Evolutionary conservation across 2,329 filamentous ascomycete genomes (phyloP), one percentile per base, ranked within the genome.

Genomic region (Colletotrichum gloeosporioides): DNA sequence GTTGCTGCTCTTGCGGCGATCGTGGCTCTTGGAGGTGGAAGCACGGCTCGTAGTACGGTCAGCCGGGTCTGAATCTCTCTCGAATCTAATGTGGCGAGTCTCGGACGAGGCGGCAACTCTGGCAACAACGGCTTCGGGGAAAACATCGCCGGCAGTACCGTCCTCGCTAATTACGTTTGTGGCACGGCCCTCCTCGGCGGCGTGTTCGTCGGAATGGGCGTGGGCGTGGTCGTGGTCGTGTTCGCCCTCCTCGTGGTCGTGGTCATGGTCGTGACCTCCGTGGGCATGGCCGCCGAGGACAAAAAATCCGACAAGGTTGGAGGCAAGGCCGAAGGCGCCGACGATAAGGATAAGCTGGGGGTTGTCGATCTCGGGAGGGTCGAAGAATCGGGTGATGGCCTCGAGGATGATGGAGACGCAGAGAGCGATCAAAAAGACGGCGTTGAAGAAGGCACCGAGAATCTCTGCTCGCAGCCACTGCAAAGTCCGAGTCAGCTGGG

Each of bases 391-490:
- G 81, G 96, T 95, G 77, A 98, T 91, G 18, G 97, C 97, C 86
- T 99, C 97, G 81, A 99, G 93, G 82, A 99, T 95, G 85, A 99
- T 99, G 67, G 96, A 98, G 73, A 99, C 90, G 87, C 97, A 99
- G 10, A 99, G 91, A 9, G 97, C 97, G 82, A 99, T 97, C 61
- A 99, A 90, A 88, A 99, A 99, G 62, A 99, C 96, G 79, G 97
- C 97, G 82, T 99, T 99, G 86, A 99, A 95, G 80, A 99, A 93
- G 64, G 97, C 97, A 82, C 97, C 97, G 8, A 99, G 90, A 13
- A 98, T 99, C 88, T 99, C 97, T 44, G 97, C 97, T 80, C 97
- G 95, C 88, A 99, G 94, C 95, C 96, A 99, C 94, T 96, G 80
- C 10, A 44, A 27, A n/a, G 22, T 12, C 22, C 39, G 13, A 36